Conservation (phyloP, 441 rosid genomes). For the Codiaeum variegatum region DNA sequence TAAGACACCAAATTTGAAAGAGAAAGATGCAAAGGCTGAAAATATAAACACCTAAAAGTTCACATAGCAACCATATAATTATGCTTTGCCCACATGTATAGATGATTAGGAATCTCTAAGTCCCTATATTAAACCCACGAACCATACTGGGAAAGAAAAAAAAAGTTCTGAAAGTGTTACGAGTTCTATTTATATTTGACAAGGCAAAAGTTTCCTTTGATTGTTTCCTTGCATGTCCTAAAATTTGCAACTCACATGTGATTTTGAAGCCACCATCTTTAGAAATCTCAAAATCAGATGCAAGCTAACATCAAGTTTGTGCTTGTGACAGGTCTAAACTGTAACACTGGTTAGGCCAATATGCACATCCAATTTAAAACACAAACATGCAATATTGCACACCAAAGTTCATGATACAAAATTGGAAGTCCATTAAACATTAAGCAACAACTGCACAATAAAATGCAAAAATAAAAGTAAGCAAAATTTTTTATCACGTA, state of each 20-base stretch:
- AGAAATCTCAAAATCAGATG: not conserved
- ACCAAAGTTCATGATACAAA: not conserved
- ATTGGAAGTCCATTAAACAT: too few relatives aligned
- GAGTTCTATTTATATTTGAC: not conserved
- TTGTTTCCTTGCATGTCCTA: not conserved
- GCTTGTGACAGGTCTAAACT: not conserved
- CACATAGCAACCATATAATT: not conserved
- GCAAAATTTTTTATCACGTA: not conserved
- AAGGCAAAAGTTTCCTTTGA: not conserved
- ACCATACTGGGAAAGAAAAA: not conserved
- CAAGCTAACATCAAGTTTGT: not conserved
- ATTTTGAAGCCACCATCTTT: not conserved
- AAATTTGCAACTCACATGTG: not conserved
- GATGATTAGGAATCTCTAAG: not conserved
- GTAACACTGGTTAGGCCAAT: not conserved
- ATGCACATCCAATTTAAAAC: not conserved
- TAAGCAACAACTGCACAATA: not conserved
- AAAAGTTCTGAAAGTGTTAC: not conserved
- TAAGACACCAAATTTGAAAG: too few relatives aligned
- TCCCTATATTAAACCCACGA: not conserved
- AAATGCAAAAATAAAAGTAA: too few relatives aligned
- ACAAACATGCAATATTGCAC: not conserved
- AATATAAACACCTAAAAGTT: not conserved
- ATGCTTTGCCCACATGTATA: not conserved
- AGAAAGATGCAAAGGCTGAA: not conserved